Conservation (phyloP, 2,329 filamentous ascomycete species). For the Trichoderma hamatum region DNA sequence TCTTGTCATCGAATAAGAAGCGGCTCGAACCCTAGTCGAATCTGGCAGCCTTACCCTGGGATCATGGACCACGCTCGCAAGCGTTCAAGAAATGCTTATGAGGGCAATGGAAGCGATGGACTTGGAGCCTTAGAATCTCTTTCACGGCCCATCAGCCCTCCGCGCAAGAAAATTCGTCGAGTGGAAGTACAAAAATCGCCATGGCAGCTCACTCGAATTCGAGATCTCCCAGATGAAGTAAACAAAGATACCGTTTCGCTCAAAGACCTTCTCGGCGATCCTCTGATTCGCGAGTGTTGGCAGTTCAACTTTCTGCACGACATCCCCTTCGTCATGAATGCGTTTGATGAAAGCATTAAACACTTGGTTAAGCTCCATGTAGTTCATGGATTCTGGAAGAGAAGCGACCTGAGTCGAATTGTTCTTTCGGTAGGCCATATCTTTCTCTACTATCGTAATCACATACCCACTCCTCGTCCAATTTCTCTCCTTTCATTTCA, state of each 20-base stretch:
- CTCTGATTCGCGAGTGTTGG: slow-evolving; percentile 72
- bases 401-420: slow-evolving; percentile 62
- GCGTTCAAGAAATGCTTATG: slow-evolving; percentile 34
- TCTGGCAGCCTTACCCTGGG: not conserved
- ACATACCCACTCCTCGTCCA: not conserved
- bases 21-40: not conserved
- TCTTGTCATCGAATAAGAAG: not conserved
- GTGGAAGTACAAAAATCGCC: slow-evolving; percentile 57
- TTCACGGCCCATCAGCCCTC: slow-evolving; percentile 51
- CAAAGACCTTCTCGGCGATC: slow-evolving; percentile 70
- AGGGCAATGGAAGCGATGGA: slow-evolving; percentile 8
- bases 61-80: slow-evolving; percentile 41
- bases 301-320: slow-evolving; percentile 71
- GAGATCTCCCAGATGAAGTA: slow-evolving; percentile 58
- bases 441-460: not conserved
- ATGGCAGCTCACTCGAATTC: slow-evolving; percentile 70
- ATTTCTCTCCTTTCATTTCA: not conserved
- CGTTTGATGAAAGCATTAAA: slow-evolving; percentile 56
- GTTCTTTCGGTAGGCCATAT: slow-evolving; percentile 55
- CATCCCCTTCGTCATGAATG: slow-evolving; percentile 57
- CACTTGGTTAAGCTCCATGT: slow-evolving; percentile 56
- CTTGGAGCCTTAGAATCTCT: slow-evolving; percentile 36
- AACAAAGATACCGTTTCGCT: slow-evolving; percentile 71
- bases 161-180: slow-evolving; percentile 40
- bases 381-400: slow-evolving; percentile 67